Evolutionary conservation across 192 early-diverging fungal species (phyloP), one percentile per base, ranked within the genome.

Genomic region (Backusella westeae): DNA sequence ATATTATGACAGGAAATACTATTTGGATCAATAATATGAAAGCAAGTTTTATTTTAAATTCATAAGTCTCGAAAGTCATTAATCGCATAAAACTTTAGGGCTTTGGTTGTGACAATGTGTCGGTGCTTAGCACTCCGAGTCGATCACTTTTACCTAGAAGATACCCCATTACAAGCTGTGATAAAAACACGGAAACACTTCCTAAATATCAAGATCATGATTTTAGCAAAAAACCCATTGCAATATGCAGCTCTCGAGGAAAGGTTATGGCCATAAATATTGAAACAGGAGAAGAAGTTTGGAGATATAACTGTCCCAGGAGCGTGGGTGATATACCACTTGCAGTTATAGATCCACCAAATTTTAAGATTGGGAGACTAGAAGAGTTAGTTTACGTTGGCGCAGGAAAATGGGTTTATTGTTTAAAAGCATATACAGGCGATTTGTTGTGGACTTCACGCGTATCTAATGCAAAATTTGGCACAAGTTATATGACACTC

Each of bases 21-120:
- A 26, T 38, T 21, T 80, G 78, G 78, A 44, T 34, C n/a, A 80
- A 80, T 23, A 68, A 44, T 29, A 80, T 80, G 78, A 44, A 66
- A 8, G 78, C 75, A 73, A 72, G 74, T 39, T 26, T 35, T 4
- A 5, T 23, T 38, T 10, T 21, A 38, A 39, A 0, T 2, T 12
- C 6, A 42, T 7, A 34, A 56, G 12, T 2, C 17, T 71, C 17
- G 6, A 5, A 34, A 15, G 1, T 49, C 19, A 34, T 4, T 41
- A 1, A 56, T 21, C 21, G 12, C 21, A 75, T 15, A 38, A n/a
- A 42, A 49, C 6, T 49, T 17, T 67, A 80, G 79, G 79, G 71
- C 8, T 72, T 80, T 59, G 74, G 79, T 10, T 68, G 52, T 9
- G 53, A 75, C 29, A 71, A 75, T 26, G 70, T 80, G 32, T 63